Evolutionary conservation across 768 basidiomycete genomes (phyloP), one percentile per base, ranked within the genome.

Genomic region (Lyophyllum atratum): DNA sequence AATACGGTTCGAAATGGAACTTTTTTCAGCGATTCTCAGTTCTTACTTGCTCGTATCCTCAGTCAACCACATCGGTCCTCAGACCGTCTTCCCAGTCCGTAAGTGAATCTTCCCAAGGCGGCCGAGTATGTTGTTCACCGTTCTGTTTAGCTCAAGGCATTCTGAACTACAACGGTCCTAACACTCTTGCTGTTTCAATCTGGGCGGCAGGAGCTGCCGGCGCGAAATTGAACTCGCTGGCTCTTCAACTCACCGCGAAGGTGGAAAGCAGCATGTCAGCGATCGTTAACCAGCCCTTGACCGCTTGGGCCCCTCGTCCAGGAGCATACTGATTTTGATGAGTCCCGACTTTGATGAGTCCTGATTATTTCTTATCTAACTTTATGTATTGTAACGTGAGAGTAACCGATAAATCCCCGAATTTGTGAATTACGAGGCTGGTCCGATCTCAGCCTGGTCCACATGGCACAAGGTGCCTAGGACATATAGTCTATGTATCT

Each of bases 121-220:
- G 12, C 17, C 12, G 31, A 22, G 7, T 24, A 52, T 19, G 12
- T 4, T 56, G 40, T 37, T 55, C 9, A 45, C 24, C 8, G 12
- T 26, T 31, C 33, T 11, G 19, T 31, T 21, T 52, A 79, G 80
- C 81, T 4, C 76, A 82, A 71, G 81, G 80, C 24, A 80, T 82
- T 53, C 54, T 82, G 42, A 75, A 82, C 47, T 80, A 82, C 54
- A 71, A 75, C 19, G 80, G 81, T 19, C 56, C 29, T 12, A 81
- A 82, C 58, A 81, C 80, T 3, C 68, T 82, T 8, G 80, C 76
- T 4, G 67, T 81, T 11, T 81, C 80, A 17, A 66, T 82, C 7
- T 81, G 81, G 80, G 78, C 80, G 17, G 66, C 68, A 10, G 75
- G 63, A 14, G 49, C 65, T 11, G 66, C 56, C n/a, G 81, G 80